Evolutionary conservation across 2,329 filamentous ascomycete species (phyloP).

Genomic region (Blastomyces emzantsi): DNA sequence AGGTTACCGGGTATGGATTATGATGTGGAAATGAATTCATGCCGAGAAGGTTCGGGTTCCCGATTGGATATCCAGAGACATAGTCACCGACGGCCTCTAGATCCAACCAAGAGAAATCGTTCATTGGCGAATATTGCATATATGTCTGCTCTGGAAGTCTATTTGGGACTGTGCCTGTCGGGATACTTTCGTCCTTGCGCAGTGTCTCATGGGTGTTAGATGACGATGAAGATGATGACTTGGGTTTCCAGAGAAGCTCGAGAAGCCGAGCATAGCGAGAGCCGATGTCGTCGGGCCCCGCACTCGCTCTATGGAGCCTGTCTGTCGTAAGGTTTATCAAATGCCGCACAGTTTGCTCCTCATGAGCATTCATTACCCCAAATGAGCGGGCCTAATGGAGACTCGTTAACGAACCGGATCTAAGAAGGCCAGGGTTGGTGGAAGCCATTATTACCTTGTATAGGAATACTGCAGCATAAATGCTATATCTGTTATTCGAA

Average conservation of each 20-base stretch:
- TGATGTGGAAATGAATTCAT: slow-evolving; percentile 30
- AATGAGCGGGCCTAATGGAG: slow-evolving; percentile 45
- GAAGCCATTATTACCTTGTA: slow-evolving; percentile 45
- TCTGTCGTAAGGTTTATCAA: slow-evolving; percentile 52
- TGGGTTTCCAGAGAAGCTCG: slow-evolving; percentile 50
- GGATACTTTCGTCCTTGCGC: slow-evolving; percentile 15
- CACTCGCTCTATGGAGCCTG: slow-evolving; percentile 50
- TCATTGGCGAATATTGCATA: slow-evolving; percentile 39
- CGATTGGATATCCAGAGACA: slow-evolving; percentile 39
- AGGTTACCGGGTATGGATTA: slow-evolving; percentile 22
- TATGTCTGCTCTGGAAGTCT: slow-evolving; percentile 31
- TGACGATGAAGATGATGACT: slow-evolving; percentile 22
- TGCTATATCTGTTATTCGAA: slow-evolving; percentile 34
- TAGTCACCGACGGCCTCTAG: slow-evolving; percentile 52
- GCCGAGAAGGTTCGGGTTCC: slow-evolving; percentile 26
- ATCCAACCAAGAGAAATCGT: slow-evolving; percentile 55
- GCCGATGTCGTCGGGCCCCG: slow-evolving; percentile 51
- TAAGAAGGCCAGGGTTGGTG: not conserved
- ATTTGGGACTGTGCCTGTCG: slow-evolving; percentile 22
- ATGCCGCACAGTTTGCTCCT: slow-evolving; percentile 48
- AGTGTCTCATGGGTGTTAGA: slow-evolving; percentile 17
- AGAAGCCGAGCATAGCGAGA: slow-evolving; percentile 53
- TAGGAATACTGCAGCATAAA: slow-evolving; percentile 56
- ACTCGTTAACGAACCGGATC: slow-evolving; percentile 4
- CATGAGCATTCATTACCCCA: slow-evolving; percentile 48